Base-by-base conservation (phyloP, 257 asterid species). In the Leptodermis oblonga region DNA sequence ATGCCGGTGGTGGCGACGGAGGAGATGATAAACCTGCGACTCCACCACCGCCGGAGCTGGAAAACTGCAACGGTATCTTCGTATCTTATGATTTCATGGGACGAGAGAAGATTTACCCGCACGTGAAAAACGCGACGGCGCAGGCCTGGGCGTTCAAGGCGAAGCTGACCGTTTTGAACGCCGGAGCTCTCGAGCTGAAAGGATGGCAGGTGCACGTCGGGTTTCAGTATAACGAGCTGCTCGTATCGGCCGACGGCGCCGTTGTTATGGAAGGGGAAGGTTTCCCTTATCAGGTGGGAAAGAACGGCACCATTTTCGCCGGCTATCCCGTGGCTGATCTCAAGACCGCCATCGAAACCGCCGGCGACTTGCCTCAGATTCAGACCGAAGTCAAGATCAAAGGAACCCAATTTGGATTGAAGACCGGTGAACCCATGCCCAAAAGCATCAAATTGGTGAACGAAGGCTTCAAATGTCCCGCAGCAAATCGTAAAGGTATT, bases 331-430 rank as follows among this genome's bases (percentile, higher is more conserved):
- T 77, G 79, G 15, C 91, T 0, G 99, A 93, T 77, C 73, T 93
- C 61, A 82, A 87, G 58, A 94, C 99, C 0, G 97, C 99, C 11
- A 91, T 94, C 18, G 99, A 94, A 2, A 94, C 99, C 0, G 99
- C 99, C 0, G 85, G 83, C 0, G 97, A 94, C 71, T 73, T 52
- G 9, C 45, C 80, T 30, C 95, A 89, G 84, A 87, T 89, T 89
- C 86, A 81, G 72, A 91, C 65, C 2, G 75, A 83, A 79, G 68
- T 90, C 11, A 76, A 70, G 18, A 64, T 94, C 1, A 89, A 79
- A 71, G 99, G 99, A 9, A 89, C 97, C 3, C 80, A 70, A 59
- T 94, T 91, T 33, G 99, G 99, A 33, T 76, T 87, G 69, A 77
- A 23, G 49, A 67, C 69, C 39, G 65, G 83, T 18, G 78, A 75